Evolutionary conservation across 495 filamentous ascomycete species (phyloP), one percentile per base, ranked within the genome.

Genomic region (Bombardia bombarda): DNA sequence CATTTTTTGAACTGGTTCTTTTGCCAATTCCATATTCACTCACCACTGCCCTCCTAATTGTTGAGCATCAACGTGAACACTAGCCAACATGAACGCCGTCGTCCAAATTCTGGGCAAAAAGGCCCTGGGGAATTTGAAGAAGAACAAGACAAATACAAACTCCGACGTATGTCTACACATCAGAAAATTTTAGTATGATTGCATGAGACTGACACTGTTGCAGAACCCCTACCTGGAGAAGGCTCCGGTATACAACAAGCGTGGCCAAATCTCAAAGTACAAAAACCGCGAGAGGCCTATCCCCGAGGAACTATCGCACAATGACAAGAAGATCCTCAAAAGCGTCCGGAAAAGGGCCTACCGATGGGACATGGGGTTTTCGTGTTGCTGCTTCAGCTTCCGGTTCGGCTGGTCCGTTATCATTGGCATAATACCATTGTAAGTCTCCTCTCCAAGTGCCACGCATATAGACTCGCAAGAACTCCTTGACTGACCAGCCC

Each of bases 321-420:
- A 92, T 45, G 93, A 98, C 61, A 75, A 71, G 51, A 72, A 81
- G 41, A 74, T 94, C 55, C 78, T 98, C 34, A 85, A 78, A 31
- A 78, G 79, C 34, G 84, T 93, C 50, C 87, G 90, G 53, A 70
- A 79, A 47, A 72, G 81, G 43, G 90, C 92, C 21, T 92, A 93
- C 62, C 66, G 72, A 18, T 76, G 94, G 28, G 92, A 98, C 62
- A 82, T 82, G 73, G 32, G 46, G 17, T 74, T 70, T 46, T 72
- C 88, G 13, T 87, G 83, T 60, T 89, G 77, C 55, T 74, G 83
- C 55, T 77, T 80, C 48, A 83, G 84, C 17, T 70, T 93, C 40
- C 73, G 78, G 41, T 83, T 96, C 57, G 90, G 90, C 16, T 92
- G 85, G 83, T 76, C 80, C 23, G 79, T 76, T 52, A 71, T 95